Base-by-base conservation (phyloP, 306 rosid genomes). In the Citrullus mucosospermus region DNA sequence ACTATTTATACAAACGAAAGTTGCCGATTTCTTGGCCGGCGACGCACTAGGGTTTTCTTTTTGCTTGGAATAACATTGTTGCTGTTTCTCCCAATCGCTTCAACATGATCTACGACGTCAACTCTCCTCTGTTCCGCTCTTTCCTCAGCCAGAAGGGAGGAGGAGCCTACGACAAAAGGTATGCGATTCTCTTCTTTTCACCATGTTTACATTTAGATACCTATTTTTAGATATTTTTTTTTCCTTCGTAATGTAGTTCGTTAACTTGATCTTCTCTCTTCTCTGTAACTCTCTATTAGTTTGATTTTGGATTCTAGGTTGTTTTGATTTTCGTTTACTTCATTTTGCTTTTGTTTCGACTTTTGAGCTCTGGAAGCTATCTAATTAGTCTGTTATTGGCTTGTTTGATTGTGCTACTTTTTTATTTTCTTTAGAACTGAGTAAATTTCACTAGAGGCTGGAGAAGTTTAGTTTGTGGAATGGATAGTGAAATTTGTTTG, bases 121-220 rank as follows among this genome's bases (percentile, higher is more conserved):
- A 50, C 15, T 50, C 60, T 50, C 44, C 43, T 30, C 77, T 48
- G 14, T 50, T 72, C 44, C 60, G 77, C 3, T 71, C 77, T 50
- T 28, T 50, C 59, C 77, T 72, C 60, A 72, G 44, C 77, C 44
- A 72, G 58, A 50, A 72, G 43, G 60, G 60, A 50, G 60, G 77
- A 50, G 77, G 77, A 14, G 60, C 59, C 25, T 72, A 16, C 60
- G 60, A 72, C 15, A 14, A 15, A 50, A 72, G 77, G 77, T 50
- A 28, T 8, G 14, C 22, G 3, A 0, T 15, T 25, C 25, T 72
- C 44, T 72, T 39, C 25, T 2, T 50, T 46, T 72, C 60, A 14
- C 76, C 39, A 22, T 69, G 6, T 69, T 69, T 43, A 41, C 55
- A 67, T 38, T 66, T 0, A 36, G 72, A 68, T 12, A 11, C 36